phyloP scores from a whole-genome alignment of 106 monocot genomes.

The Amphibolis antarctica region DNA sequence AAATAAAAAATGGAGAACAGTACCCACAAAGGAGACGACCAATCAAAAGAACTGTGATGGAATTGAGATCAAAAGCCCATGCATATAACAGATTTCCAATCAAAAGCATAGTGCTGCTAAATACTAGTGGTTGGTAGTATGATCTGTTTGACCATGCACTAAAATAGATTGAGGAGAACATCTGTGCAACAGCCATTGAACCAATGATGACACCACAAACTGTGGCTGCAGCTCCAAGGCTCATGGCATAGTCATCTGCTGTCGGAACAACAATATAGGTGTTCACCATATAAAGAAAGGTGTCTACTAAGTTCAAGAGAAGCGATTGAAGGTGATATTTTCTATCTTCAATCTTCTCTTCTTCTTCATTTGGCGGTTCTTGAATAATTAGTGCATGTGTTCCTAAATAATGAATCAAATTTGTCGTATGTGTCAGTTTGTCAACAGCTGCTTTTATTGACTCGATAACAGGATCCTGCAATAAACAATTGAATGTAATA shows the following conservation, averaged over 20 bases:
- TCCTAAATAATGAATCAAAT: conserved; percentile 79
- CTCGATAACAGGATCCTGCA: conserved; percentile 85
- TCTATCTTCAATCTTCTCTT: conserved; percentile 44
- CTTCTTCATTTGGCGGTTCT: conserved; percentile 47
- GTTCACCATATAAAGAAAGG: conserved; percentile 99
- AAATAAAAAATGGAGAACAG: conserved; percentile 7
- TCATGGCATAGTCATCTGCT: conserved; percentile 84
- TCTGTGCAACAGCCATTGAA: conserved; percentile 96
- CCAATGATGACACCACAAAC: conserved; percentile 94
- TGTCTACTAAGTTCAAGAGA: conserved; percentile 76
- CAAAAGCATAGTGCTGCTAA: conserved; percentile 77
- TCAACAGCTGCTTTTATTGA: conserved; percentile 61
- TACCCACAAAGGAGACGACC: conserved; percentile 93
- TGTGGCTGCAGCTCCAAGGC: conserved; percentile 89
- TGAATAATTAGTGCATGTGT: conserved; percentile 77
- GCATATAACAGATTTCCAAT: conserved; percentile 87
- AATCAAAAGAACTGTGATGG: conserved; percentile 57
- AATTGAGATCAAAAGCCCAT: conserved; percentile 69
- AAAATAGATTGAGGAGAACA: conserved; percentile 90
- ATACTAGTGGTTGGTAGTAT: conserved; percentile 76
- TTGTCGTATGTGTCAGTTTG: conserved; percentile 70
- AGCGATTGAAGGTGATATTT: conserved; percentile 86
- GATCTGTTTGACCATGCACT: conserved; percentile 99
- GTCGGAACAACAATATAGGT: conserved; percentile 97
- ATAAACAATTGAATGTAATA: neutral